phyloP scores from a whole-genome alignment of 208 protist genomes.

The Angomonas ambiguus region DNA sequence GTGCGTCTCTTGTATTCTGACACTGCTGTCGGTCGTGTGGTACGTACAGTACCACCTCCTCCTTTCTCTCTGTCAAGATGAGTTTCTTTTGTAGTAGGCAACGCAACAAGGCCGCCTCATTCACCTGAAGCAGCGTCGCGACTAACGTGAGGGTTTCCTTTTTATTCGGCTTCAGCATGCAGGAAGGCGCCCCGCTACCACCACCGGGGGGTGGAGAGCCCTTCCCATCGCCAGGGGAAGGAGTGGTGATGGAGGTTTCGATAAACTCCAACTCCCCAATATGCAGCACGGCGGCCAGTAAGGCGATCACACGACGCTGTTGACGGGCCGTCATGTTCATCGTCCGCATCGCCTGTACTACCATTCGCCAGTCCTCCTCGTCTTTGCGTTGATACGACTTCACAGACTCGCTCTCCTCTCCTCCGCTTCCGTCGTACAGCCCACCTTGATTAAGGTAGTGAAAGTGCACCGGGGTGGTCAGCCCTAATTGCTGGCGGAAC shows the following conservation, averaged over 20 bases:
- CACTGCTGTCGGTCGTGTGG: slow-evolving; percentile 75
- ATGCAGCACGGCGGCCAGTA: slow-evolving; percentile 92
- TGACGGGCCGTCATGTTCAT: slow-evolving; percentile 79
- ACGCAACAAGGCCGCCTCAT: slow-evolving; percentile 33
- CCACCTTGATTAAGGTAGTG: slow-evolving; percentile 59
- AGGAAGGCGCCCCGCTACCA: neutral
- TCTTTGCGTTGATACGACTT: slow-evolving; percentile 48
- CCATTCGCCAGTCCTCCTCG: slow-evolving; percentile 64
- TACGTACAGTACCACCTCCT: slow-evolving; percentile 56
- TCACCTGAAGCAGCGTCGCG: slow-evolving; percentile 53
- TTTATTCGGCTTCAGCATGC: slow-evolving; percentile 15
- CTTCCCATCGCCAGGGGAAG: neutral
- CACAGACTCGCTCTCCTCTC: neutral
- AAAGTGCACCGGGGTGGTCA: slow-evolving; percentile 38
- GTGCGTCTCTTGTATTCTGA: slow-evolving; percentile 87
- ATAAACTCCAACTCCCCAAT: slow-evolving; percentile 93
- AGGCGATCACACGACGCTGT: slow-evolving; percentile 71
- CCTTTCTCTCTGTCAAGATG: slow-evolving; percentile 33
- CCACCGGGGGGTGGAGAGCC: neutral
- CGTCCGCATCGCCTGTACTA: slow-evolving; percentile 85
- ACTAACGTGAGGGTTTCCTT: slow-evolving; percentile 38
- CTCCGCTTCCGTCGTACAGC: slow-evolving; percentile 20
- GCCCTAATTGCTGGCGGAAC: neutral
- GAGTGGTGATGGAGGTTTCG: slow-evolving; percentile 4
- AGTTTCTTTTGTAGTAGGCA: slow-evolving; percentile 65